These are phyloP conservation scores for Lignosus rhinocerotis DNA, from an alignment of 1,284 basidiomycete species.

Conservation along the genomic window DNA sequence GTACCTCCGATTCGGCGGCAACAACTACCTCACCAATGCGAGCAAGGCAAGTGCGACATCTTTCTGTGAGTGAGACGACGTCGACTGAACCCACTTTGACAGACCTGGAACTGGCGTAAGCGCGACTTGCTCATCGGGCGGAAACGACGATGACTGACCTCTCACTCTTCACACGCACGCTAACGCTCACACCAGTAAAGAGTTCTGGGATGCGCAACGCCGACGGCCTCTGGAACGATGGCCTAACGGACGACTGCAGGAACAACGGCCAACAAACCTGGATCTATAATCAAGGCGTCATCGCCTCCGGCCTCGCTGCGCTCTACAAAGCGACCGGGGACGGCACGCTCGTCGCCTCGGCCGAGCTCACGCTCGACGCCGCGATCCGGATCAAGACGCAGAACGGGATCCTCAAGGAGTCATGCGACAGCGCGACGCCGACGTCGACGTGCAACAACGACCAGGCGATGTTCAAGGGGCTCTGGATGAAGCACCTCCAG, in stretches of 20 bases:
- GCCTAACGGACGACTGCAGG: slow-evolving; percentile 33
- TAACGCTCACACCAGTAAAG: slow-evolving; percentile 34
- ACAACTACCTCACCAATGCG: slow-evolving; percentile 48
- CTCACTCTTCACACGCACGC: too few relatives aligned
- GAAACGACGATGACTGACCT: background rate
- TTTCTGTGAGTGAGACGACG: background rate
- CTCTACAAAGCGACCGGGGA: slow-evolving; percentile 44
- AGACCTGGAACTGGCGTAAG: slow-evolving; percentile 52
- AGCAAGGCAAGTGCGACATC: slow-evolving; percentile 34
- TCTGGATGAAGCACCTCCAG: slow-evolving; percentile 33
- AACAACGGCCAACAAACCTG: slow-evolving; percentile 57
- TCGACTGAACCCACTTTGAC: background rate
- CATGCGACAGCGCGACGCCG: slow-evolving; percentile 47
- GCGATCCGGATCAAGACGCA: slow-evolving; percentile 42
- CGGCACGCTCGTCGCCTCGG: slow-evolving; percentile 42
- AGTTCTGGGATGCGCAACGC: slow-evolving; percentile 51
- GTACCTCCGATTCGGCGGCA: slow-evolving; percentile 40
- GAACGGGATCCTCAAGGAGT: slow-evolving; percentile 48
- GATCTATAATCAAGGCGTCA: slow-evolving; percentile 57
- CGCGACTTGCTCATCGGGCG: slow-evolving; percentile 1
- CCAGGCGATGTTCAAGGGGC: slow-evolving; percentile 43
- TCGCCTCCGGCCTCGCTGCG: slow-evolving; percentile 50
- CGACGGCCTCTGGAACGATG: slow-evolving; percentile 52
- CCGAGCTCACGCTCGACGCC: slow-evolving; percentile 53
- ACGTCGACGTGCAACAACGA: slow-evolving; percentile 45